These are phyloP conservation scores for Chamaecrista fasciculata DNA, from an alignment of 306 rosid species.

Conservation along the genomic window DNA sequence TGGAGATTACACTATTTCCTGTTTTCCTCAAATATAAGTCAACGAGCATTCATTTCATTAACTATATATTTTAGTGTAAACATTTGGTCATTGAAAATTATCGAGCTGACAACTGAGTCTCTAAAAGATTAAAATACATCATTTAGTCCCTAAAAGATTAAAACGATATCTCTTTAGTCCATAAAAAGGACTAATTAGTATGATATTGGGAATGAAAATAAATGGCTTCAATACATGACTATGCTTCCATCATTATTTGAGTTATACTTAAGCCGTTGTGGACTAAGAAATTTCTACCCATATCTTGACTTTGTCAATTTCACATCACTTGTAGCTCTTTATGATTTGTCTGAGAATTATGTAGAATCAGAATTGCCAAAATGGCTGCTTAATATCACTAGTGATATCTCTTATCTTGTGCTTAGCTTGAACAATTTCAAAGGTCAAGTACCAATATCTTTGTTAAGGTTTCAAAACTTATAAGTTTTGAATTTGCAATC, in stretches of 20 bases:
- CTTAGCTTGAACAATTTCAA: neutral
- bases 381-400: neutral
- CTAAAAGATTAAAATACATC: too few species aligned
- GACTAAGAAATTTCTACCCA: conserved; percentile 4
- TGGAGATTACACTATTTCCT: too few species aligned
- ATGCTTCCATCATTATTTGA: too few species aligned
- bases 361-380: neutral
- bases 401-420: neutral
- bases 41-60: too few species aligned
- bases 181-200: too few species aligned
- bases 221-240: conserved; percentile 36
- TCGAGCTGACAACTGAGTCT: too few species aligned
- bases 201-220: conserved; percentile 22
- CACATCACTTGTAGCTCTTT: conserved; percentile 25
- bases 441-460: too few species aligned
- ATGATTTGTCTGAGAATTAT: neutral
- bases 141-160: too few species aligned
- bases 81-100: too few species aligned
- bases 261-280: neutral
- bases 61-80: too few species aligned
- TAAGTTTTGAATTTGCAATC: neutral
- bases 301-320: conserved; percentile 15
- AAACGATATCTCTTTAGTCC: too few species aligned
- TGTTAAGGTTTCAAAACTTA: conserved; percentile 10
- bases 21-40: too few species aligned